Evolutionary conservation across 768 basidiomycete species (phyloP).

Genomic region (Megacollybia marginata): DNA sequence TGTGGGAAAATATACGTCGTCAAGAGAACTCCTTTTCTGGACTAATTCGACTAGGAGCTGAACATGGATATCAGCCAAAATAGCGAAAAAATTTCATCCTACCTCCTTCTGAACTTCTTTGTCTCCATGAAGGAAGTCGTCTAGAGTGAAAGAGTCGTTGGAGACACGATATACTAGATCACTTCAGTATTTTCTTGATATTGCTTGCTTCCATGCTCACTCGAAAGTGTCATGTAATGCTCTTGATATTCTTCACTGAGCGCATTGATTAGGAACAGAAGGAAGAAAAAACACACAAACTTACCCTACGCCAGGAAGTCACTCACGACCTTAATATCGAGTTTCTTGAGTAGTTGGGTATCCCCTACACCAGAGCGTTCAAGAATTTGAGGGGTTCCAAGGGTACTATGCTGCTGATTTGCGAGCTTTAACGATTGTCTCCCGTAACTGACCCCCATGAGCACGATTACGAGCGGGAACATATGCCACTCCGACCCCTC

Average conservation of each 20-base stretch:
- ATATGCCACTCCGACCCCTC: slow-evolving; percentile 70
- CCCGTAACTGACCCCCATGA: slow-evolving; percentile 40
- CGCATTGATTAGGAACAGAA: neutral
- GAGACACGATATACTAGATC: slow-evolving; percentile 57
- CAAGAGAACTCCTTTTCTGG: no score
- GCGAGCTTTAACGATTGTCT: slow-evolving; percentile 60
- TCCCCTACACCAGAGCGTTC: slow-evolving; percentile 67
- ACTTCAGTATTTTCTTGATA: neutral
- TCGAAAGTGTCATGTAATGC: slow-evolving; percentile 63
- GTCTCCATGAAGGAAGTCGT: slow-evolving; percentile 67
- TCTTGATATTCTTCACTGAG: slow-evolving; percentile 64
- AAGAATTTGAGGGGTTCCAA: slow-evolving; percentile 67
- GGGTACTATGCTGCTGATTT: slow-evolving; percentile 63
- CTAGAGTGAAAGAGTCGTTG: slow-evolving; percentile 53
- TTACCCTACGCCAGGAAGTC: slow-evolving; percentile 68
- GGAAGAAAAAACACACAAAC: slow-evolving; percentile 11
- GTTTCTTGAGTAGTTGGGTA: slow-evolving; percentile 43
- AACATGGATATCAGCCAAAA: no score
- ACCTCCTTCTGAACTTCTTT: slow-evolving; percentile 51
- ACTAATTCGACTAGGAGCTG: no score
- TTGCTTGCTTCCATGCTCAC: slow-evolving; percentile 23
- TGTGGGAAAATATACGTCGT: no score
- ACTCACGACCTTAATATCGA: slow-evolving; percentile 55
- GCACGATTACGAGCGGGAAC: slow-evolving; percentile 56
- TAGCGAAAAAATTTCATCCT: slow-evolving; percentile 4